Evolutionary conservation across 192 early-diverging fungal species (phyloP).

Genomic region (Paraglomus occultum): DNA sequence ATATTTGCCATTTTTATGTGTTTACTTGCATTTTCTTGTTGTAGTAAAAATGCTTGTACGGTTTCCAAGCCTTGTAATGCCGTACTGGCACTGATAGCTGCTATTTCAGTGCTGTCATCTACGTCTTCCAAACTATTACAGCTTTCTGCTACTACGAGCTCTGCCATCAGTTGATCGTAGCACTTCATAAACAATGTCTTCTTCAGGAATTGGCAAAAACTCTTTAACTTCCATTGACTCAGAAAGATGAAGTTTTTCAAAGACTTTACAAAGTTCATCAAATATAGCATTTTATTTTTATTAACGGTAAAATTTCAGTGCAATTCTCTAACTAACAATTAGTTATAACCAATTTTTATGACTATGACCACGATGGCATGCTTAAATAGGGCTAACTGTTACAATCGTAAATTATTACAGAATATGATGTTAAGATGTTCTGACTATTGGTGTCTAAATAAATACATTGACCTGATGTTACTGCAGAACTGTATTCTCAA

Average conservation of each 20-base stretch:
- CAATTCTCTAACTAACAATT: too few relatives aligned
- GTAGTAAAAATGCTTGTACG: conserved; percentile 21
- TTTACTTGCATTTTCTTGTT: conserved; percentile 16
- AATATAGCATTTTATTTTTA: not conserved
- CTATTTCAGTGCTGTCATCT: not conserved
- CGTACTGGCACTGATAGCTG: not conserved
- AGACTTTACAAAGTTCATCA: not conserved
- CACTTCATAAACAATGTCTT: conserved; percentile 23
- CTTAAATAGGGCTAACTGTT: too few relatives aligned
- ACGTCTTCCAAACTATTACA: not conserved
- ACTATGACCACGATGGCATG: too few relatives aligned
- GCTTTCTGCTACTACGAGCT: not conserved
- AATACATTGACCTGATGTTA: too few relatives aligned
- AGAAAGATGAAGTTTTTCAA: conserved; percentile 1
- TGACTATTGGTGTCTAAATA: too few relatives aligned
- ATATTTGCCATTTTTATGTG: too few relatives aligned
- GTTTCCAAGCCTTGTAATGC: conserved; percentile 17
- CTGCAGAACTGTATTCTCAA: too few relatives aligned
- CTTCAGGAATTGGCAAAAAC: conserved; percentile 16
- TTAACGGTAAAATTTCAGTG: too few relatives aligned
- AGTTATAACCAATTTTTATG: too few relatives aligned
- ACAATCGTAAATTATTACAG: too few relatives aligned
- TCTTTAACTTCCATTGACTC: conserved; percentile 4
- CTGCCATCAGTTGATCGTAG: conserved; percentile 25
- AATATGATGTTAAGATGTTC: too few relatives aligned